Conservation (phyloP, 2,329 filamentous ascomycete species). For the Cordyceps javanica region DNA sequence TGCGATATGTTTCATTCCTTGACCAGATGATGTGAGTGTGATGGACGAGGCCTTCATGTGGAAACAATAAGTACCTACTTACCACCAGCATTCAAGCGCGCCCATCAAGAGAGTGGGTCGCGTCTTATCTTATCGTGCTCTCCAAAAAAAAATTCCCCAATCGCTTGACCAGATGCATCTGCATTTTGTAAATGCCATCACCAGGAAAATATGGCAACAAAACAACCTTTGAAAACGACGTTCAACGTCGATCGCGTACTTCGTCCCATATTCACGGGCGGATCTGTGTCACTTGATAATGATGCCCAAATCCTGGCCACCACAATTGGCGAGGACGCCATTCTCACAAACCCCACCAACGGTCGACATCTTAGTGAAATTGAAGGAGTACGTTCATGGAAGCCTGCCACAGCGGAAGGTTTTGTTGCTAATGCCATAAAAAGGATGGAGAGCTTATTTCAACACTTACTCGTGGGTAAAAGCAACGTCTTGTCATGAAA, state of each 20-base stretch:
- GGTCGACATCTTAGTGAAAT: slow-evolving; percentile 77
- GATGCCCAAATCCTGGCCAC: slow-evolving; percentile 78
- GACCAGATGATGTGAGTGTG: neutral
- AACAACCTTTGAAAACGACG: slow-evolving; percentile 70
- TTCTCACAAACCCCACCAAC: slow-evolving; percentile 78
- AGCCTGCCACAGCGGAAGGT: neutral
- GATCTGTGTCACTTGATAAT: slow-evolving; percentile 75
- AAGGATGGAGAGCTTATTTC: slow-evolving; percentile 78
- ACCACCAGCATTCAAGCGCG: neutral
- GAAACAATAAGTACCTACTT: neutral
- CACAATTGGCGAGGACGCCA: slow-evolving; percentile 83
- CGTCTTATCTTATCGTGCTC: slow-evolving; percentile 10
- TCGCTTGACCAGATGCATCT: neutral
- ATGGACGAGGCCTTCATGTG: neutral
- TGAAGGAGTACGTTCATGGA: slow-evolving; percentile 61
- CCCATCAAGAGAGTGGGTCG: neutral
- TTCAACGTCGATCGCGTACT: slow-evolving; percentile 81
- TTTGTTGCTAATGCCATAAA: slow-evolving; percentile 16
- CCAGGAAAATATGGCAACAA: slow-evolving; percentile 47
- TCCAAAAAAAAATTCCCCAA: slow-evolving; percentile 12
- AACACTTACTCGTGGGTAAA: slow-evolving; percentile 54
- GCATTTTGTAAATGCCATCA: neutral
- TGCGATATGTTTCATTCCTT: slow-evolving; percentile 8
- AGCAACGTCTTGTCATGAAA: neutral
- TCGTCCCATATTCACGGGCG: slow-evolving; percentile 90